phyloP scores from a whole-genome alignment of 2,329 filamentous ascomycete genomes.

The Sordariomycetes sp. region DNA sequence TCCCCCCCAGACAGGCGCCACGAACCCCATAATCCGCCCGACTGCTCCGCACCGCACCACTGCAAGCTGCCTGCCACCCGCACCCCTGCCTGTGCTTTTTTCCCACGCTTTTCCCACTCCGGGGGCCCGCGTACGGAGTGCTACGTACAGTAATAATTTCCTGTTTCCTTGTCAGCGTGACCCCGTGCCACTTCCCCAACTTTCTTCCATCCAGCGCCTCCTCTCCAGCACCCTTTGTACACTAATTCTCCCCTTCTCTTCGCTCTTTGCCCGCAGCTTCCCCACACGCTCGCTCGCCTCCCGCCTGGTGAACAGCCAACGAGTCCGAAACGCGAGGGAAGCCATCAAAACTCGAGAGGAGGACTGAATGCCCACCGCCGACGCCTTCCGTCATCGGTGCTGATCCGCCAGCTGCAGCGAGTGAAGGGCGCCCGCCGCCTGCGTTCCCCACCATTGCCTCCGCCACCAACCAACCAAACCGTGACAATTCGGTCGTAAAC shows the following conservation, averaged over 20 bases:
- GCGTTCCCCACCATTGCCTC: neutral
- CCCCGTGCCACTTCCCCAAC: neutral
- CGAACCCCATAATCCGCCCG: neutral
- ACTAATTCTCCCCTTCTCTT: neutral
- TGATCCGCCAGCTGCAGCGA: neutral
- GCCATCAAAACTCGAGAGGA: neutral
- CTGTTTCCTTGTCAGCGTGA: neutral
- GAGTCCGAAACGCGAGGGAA: neutral
- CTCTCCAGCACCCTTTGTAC: neutral
- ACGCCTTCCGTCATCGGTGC: neutral
- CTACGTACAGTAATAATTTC: neutral
- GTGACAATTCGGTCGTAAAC: neutral
- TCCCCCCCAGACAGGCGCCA: neutral
- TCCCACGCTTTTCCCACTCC: neutral
- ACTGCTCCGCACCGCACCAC: neutral
- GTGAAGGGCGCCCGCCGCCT: neutral
- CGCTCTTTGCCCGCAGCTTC: neutral
- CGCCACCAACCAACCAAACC: neutral
- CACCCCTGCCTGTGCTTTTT: neutral
- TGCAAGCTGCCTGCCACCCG: neutral
- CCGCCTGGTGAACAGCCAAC: neutral
- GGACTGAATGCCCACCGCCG: neutral
- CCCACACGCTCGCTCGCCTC: neutral
- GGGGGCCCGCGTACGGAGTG: neutral
- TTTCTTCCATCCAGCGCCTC: neutral